Percentiles rank a stretch among this genome's conserved stretches.
These are phyloP conservation scores for Suhomyces anneliseae DNA, from an alignment of 1,139 yeast species.

Conservation along the genomic window DNA sequence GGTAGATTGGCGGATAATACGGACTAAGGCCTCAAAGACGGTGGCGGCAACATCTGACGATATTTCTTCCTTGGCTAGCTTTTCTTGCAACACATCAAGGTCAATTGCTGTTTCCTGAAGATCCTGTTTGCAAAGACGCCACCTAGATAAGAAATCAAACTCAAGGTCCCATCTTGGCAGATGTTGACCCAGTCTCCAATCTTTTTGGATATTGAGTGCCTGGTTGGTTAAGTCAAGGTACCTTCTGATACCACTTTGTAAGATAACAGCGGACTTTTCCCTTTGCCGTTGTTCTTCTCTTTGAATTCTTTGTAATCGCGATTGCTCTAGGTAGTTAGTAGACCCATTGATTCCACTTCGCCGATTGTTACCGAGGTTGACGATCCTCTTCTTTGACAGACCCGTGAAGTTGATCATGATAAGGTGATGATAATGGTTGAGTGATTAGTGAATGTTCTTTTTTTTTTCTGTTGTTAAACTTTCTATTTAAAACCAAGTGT, in stretches of 20 bases:
- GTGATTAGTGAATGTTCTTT: background rate
- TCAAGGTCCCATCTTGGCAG: slow-evolving; percentile 15
- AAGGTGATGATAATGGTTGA: background rate
- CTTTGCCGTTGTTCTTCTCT: slow-evolving; percentile 58
- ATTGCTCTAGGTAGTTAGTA: slow-evolving; percentile 52
- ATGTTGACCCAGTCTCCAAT: slow-evolving; percentile 4
- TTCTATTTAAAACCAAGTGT: too few species aligned
- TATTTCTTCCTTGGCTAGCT: background rate
- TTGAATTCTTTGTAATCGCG: slow-evolving; percentile 64
- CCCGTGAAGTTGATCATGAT: slow-evolving; percentile 65
- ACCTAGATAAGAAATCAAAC: slow-evolving; percentile 20
- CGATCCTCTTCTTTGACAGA: slow-evolving; percentile 57
- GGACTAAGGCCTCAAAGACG: background rate
- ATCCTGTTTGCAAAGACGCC: slow-evolving; percentile 11
- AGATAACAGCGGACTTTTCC: slow-evolving; percentile 45
- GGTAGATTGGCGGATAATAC: background rate
- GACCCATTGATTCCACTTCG: slow-evolving; percentile 18
- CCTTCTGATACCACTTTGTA: slow-evolving; percentile 51
- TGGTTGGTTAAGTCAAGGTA: slow-evolving; percentile 28
- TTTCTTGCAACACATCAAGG: background rate
- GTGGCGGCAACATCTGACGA: background rate
- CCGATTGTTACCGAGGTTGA: slow-evolving; percentile 69
- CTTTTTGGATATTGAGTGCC: slow-evolving; percentile 13
- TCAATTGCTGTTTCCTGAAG: slow-evolving; percentile 2
- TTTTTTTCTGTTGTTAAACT: too few species aligned